Conservation (phyloP, 2,329 filamentous ascomycete genomes). For the Colletotrichum sp. region DNA sequence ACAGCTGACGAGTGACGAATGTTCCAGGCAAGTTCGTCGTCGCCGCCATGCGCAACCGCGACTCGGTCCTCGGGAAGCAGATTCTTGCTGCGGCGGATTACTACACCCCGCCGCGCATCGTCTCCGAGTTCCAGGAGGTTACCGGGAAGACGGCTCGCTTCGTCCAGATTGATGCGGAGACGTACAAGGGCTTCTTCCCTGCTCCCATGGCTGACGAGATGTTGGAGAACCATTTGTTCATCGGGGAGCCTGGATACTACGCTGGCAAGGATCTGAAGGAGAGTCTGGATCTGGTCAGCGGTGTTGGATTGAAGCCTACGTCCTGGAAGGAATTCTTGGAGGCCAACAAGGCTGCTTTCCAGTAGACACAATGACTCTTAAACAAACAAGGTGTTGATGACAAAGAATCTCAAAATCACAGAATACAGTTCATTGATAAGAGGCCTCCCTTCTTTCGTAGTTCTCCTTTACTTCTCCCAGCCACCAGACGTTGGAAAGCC, state of each 20-base stretch:
- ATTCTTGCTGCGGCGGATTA: constrained; percentile 17
- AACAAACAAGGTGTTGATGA: not conserved
- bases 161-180: constrained; percentile 19
- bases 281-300: not conserved
- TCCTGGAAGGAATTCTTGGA: constrained; percentile 16
- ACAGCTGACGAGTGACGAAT: no score
- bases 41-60: not conserved
- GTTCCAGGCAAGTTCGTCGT: constrained; percentile 18
- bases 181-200: constrained; percentile 28
- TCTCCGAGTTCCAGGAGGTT: constrained; percentile 17
- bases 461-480: not conserved
- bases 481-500: not conserved
- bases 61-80: constrained; percentile 14
- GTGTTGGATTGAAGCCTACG: not conserved
- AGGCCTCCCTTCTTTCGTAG: not conserved
- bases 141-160: constrained; percentile 1
- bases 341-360: not conserved
- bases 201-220: constrained; percentile 24
- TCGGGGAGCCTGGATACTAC: constrained; percentile 25
- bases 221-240: constrained; percentile 26
- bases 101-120: constrained; percentile 12
- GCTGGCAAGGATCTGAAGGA: not conserved
- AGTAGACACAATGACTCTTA: not conserved
- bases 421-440: rapidly evolving
- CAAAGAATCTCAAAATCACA: not conserved